These are phyloP conservation scores for Cornus kousa DNA, from an alignment of 148 eudicot species.

Conservation along the genomic window DNA sequence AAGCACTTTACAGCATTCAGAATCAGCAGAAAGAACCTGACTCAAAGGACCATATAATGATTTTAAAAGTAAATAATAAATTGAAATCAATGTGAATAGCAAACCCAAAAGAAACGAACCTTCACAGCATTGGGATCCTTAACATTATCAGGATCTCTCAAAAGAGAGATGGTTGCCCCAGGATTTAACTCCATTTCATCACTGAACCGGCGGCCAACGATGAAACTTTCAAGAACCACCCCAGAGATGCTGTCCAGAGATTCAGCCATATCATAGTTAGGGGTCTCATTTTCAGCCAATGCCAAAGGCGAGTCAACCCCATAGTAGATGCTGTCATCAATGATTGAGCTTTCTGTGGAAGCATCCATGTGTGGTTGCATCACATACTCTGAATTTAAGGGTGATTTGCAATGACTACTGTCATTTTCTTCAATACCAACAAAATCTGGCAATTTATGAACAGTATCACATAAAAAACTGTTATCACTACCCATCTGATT, in stretches of 20 bases:
- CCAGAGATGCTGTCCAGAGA: constrained; percentile 29
- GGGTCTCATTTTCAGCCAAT: constrained; percentile 19
- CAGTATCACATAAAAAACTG: constrained; percentile 12
- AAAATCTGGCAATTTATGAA: constrained; percentile 13
- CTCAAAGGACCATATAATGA: constrained; percentile 17
- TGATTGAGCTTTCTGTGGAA: constrained; percentile 21
- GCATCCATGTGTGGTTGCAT: constrained; percentile 7
- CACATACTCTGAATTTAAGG: constrained; percentile 11
- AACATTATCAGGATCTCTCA: constrained; percentile 59
- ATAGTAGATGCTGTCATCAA: constrained; percentile 17
- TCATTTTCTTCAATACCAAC: constrained; percentile 19
- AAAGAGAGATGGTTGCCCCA: constrained; percentile 49
- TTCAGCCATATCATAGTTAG: constrained; percentile 27
- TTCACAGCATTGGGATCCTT: constrained; percentile 89
- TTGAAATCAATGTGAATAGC: background rate
- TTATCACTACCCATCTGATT: constrained; percentile 21
- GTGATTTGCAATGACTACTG: constrained; percentile 2
- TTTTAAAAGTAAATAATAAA: constrained; percentile 13
- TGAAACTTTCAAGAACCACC: constrained; percentile 55
- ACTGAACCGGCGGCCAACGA: constrained; percentile 76
- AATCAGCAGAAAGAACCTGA: constrained; percentile 68
- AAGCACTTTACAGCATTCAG: constrained; percentile 38
- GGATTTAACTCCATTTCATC: constrained; percentile 44
- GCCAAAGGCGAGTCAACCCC: constrained; percentile 12
- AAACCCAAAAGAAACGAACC: constrained; percentile 38